Conservation (phyloP, 2,329 filamentous ascomycete species). For the Didymella arachidicola region DNA sequence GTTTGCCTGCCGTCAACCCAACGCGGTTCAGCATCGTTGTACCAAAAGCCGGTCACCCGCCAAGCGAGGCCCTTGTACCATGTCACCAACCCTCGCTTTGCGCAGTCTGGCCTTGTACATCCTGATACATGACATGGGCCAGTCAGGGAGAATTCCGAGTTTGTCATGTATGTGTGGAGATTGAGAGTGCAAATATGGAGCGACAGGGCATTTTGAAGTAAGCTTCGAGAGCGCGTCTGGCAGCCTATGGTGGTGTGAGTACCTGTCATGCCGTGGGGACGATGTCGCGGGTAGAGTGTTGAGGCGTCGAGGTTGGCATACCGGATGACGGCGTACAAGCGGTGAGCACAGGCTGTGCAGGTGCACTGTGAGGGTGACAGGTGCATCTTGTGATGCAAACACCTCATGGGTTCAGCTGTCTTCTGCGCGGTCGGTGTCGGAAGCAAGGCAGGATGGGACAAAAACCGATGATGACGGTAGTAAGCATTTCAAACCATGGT, state of each 20-base stretch:
- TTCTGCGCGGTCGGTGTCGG: not conserved
- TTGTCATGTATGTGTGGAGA: slow-evolving; percentile 3
- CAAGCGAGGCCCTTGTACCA: slow-evolving; percentile 15
- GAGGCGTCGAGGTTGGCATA: slow-evolving; percentile 10
- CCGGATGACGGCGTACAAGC: slow-evolving; percentile 14
- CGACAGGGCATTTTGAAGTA: not conserved
- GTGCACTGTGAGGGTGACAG: slow-evolving; percentile 5
- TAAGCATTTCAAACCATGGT: slow-evolving; percentile 16
- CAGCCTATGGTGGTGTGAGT: slow-evolving; percentile 10
- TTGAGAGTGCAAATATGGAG: not conserved
- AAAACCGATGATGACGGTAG: not conserved
- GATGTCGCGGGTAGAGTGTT: slow-evolving; percentile 15
- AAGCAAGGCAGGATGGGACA: not conserved
- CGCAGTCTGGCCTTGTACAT: slow-evolving; percentile 7
- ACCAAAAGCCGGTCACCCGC: slow-evolving; percentile 10
- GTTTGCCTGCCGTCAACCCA: slow-evolving; percentile 9
- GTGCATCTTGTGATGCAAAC: slow-evolving; percentile 9
- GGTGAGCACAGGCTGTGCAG: slow-evolving; percentile 12
- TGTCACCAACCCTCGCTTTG: slow-evolving; percentile 18
- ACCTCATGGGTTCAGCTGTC: not conserved
- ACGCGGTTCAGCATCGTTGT: slow-evolving; percentile 12
- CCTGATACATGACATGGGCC: slow-evolving; percentile 13
- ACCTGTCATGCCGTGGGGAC: not conserved
- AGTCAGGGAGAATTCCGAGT: not conserved
- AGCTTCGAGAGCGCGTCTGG: slow-evolving; percentile 7